Base-by-base conservation (phyloP, 345 rosid species). In the Aquilaria yunnanensis region DNA sequence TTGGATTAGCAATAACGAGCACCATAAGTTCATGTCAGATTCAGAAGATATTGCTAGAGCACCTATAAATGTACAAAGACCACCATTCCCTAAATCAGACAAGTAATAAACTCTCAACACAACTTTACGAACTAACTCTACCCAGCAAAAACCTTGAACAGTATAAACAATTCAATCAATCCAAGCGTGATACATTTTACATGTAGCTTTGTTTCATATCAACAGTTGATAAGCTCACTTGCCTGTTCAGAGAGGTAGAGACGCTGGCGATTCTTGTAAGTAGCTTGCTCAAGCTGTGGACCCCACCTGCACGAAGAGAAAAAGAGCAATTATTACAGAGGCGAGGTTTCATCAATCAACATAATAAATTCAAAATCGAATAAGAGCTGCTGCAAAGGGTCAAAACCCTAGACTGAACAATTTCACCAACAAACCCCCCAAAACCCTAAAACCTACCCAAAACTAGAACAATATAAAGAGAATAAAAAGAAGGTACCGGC, bases 211-310 rank as follows among this genome's bases (percentile, higher is more conserved):
- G 16, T 14, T 29, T 52, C 14, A 14, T 14, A 13, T 4, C 29
- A 52, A n/a, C 33, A 55, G 13, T 55, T 10, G 10, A 10, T 9
- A 45, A 5, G 50, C 2, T 49, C 51, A 57, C 71, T 45, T 55
- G 73, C 96, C 83, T 89, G 96, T 65, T 89, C 96, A 9, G 96
- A 89, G 52, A 89, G 84, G 75, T 89, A 89, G 9, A 89, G 85
- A 51, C 96, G 87, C 73, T 89, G 96, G 51, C 96, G 86, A 81
- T 84, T 86, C 84, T 84, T 89, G 74, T 82, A 78, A 50, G 90
- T 78, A 4, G 87, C 87, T 81, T 86, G 89, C 61, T 89, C 96
- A 29, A 89, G 87, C 81, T 84, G 96, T 0, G 93, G 90, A n/a
- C 96, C 96, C 96, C 96, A 89, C 66, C 96, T 86, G 75, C 31